Evolutionary conservation across 1,284 basidiomycete genomes (phyloP).

Genomic region (Pseudozyma sp.): DNA sequence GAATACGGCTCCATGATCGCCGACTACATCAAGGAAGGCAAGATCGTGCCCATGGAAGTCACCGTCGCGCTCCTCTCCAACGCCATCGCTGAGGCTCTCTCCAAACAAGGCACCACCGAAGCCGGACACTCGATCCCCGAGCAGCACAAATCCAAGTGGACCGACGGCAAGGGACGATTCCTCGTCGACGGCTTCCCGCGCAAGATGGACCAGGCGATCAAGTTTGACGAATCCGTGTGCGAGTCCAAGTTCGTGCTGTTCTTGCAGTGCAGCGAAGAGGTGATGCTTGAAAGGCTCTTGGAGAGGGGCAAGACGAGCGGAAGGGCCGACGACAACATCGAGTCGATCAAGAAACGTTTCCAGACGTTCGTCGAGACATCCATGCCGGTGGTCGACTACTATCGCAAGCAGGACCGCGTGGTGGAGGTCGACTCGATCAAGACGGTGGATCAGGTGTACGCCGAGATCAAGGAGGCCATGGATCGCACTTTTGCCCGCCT

Average conservation of each 20-base stretch:
- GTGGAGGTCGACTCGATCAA: slow-evolving; percentile 75
- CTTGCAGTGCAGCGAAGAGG: slow-evolving; percentile 87
- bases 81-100: slow-evolving; percentile 82
- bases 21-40: slow-evolving; percentile 89
- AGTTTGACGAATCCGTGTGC: slow-evolving; percentile 88
- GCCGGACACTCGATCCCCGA: slow-evolving; percentile 37
- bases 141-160: slow-evolving; percentile 74
- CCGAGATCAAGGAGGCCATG: slow-evolving; percentile 61
- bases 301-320: slow-evolving; percentile 94
- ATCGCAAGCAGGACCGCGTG: slow-evolving; percentile 79
- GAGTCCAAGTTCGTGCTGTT: slow-evolving; percentile 83
- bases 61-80: slow-evolving; percentile 95
- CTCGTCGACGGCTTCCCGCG: slow-evolving; percentile 97
- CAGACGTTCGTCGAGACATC: slow-evolving; percentile 88
- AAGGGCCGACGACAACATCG: slow-evolving; percentile 92
- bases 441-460: slow-evolving; percentile 60
- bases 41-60: slow-evolving; percentile 95
- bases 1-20: slow-evolving; percentile 87
- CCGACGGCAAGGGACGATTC: slow-evolving; percentile 82
- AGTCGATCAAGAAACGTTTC: slow-evolving; percentile 97
- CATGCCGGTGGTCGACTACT: slow-evolving; percentile 96
- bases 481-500: slow-evolving; percentile 53
- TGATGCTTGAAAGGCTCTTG: slow-evolving; percentile 86
- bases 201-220: slow-evolving; percentile 96
- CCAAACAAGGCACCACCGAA: slow-evolving; percentile 37